phyloP scores from a whole-genome alignment of 2,329 filamentous ascomycete species.

The Aspergillus brasiliensis region DNA sequence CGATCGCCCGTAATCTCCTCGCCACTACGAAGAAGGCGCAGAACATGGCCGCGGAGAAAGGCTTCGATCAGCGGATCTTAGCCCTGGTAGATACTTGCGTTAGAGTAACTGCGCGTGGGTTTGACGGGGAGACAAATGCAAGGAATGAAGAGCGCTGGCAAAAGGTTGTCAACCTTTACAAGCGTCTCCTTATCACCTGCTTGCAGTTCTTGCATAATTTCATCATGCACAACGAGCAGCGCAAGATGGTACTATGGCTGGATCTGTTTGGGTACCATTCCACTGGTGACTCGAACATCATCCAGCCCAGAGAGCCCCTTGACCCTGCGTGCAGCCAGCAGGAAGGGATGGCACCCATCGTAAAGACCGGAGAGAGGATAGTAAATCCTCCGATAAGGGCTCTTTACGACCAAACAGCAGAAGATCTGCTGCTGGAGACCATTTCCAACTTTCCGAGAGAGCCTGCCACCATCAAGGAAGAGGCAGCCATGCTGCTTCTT shows the following conservation, averaged over 20 bases:
- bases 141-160: conserved; percentile 67
- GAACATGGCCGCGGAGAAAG: conserved; percentile 62
- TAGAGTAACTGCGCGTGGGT: conserved; percentile 64
- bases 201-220: conserved; percentile 69
- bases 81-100: conserved; percentile 66
- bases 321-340: conserved; percentile 37
- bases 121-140: conserved; percentile 64
- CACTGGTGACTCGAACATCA: conserved; percentile 48
- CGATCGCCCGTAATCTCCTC: conserved; percentile 63
- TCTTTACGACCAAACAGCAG: conserved; percentile 47
- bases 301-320: conserved; percentile 46
- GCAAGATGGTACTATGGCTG: conserved; percentile 67
- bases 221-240: conserved; percentile 65
- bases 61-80: conserved; percentile 64
- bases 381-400: conserved; percentile 46
- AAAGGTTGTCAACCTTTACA: conserved; percentile 66
- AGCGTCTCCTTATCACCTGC: conserved; percentile 65
- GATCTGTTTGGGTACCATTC: conserved; percentile 64
- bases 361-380: conserved; percentile 46
- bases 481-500: conserved; percentile 50
- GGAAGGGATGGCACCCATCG: conserved; percentile 45
- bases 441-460: conserved; percentile 48
- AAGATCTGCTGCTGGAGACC: conserved; percentile 46
- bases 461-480: conserved; percentile 48
- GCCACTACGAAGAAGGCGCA: conserved; percentile 63